phyloP scores from a whole-genome alignment of 108 stramenopile species.

The Cyclotella distinguenda region DNA sequence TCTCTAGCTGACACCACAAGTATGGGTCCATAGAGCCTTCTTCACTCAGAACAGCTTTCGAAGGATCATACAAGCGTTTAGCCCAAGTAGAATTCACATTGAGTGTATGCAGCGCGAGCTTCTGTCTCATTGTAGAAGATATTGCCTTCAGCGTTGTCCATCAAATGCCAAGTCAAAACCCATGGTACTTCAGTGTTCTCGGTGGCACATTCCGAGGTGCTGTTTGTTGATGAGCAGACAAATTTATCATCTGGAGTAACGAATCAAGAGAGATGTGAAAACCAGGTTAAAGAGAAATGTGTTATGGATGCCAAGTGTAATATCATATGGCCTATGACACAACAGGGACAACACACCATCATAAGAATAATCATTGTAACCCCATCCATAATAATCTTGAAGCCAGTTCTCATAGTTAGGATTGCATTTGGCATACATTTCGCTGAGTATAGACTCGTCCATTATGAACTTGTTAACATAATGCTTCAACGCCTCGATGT shows the following conservation, averaged over 20 bases:
- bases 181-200: not conserved
- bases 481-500: slow-evolving; percentile 6
- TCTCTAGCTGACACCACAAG: slow-evolving; percentile 1
- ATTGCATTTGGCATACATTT: no score
- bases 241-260: not conserved
- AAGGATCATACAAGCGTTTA: slow-evolving; percentile 4
- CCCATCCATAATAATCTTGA: not conserved
- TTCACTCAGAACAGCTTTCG: not conserved
- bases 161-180: slow-evolving; percentile 6
- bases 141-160: not conserved
- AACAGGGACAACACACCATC: not conserved
- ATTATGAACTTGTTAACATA: slow-evolving; percentile 1
- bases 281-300: not conserved
- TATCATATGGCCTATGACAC: no score
- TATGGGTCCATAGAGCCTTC: not conserved
- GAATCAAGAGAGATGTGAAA: not conserved
- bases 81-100: not conserved
- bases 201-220: not conserved
- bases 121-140: slow-evolving; percentile 10
- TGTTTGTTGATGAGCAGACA: not conserved
- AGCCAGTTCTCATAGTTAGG: not conserved
- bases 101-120: not conserved
- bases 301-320: not conserved
- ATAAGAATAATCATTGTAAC: not conserved
- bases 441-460: not conserved